Conservation (phyloP, 371 early-diverging fungal species). For the Apophysomyces variabilis region DNA sequence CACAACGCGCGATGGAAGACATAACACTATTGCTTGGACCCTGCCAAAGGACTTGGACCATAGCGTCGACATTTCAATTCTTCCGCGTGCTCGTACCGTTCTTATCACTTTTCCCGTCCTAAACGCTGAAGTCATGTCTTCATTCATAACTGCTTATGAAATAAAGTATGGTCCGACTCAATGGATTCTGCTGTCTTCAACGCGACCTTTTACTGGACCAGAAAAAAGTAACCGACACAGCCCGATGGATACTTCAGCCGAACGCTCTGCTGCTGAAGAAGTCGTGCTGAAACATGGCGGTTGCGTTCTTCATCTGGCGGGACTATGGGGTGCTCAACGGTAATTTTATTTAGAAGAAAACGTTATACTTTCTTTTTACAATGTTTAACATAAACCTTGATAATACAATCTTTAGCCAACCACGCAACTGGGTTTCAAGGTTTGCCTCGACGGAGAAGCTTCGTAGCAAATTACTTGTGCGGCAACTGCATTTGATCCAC, state of each 20-base stretch:
- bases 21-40: conserved; percentile 43
- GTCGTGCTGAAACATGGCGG: conserved; percentile 34
- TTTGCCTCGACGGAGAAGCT: conserved; percentile 39
- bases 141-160: conserved; percentile 38
- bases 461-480: conserved; percentile 34
- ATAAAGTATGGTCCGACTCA: conserved; percentile 25
- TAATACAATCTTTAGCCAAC: conserved; percentile 28
- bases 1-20: conserved; percentile 51
- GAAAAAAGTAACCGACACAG: conserved; percentile 40
- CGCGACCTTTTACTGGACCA: conserved; percentile 37
- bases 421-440: conserved; percentile 48
- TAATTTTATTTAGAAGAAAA: conserved; percentile 8
- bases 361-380: too few species aligned
- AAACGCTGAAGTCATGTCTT: conserved; percentile 27
- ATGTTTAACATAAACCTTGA: too few species aligned
- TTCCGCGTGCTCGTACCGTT: conserved; percentile 44
- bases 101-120: conserved; percentile 48
- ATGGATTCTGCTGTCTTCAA: conserved; percentile 50
- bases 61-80: conserved; percentile 24
- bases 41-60: conserved; percentile 19
- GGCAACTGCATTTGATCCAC: conserved; percentile 52
- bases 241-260: conserved; percentile 38
- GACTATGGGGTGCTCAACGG: conserved; percentile 52
- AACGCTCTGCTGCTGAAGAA: conserved; percentile 41
- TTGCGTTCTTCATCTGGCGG: conserved; percentile 46